These are phyloP conservation scores for Beauveria varroae DNA, from an alignment of 2,329 filamentous ascomycete species.

Conservation along the genomic window DNA sequence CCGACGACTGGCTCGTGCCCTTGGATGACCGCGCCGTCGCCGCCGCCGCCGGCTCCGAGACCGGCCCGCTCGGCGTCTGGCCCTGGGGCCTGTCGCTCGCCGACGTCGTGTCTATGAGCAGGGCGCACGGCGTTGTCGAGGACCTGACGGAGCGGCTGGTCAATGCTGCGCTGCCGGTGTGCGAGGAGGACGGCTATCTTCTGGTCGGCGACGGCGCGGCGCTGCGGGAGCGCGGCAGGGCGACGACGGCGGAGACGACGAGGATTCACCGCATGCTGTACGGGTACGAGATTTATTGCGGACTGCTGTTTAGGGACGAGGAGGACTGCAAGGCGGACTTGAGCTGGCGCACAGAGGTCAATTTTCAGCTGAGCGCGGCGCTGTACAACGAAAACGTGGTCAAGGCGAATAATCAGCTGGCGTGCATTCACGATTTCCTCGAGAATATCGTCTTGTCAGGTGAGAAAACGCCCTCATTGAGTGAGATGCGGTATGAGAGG, in stretches of 20 bases:
- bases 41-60: not conserved
- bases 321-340: not conserved
- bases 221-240: too few species aligned
- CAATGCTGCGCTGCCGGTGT: not conserved
- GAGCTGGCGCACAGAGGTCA: conserved; percentile 1
- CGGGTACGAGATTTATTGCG: conserved; percentile 3
- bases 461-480: not conserved
- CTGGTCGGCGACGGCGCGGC: too few species aligned
- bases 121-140: conserved; percentile 4
- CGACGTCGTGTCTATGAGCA: conserved; percentile 6
- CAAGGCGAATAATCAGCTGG: conserved; percentile 1
- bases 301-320: not conserved
- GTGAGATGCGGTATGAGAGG: not conserved
- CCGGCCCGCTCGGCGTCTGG: conserved; percentile 3
- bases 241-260: not conserved
- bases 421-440: conserved; percentile 6
- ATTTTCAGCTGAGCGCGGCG: not conserved
- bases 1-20: conserved; percentile 1
- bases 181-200: not conserved
- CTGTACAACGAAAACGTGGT: not conserved
- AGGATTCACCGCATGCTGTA: not conserved
- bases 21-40: not conserved
- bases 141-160: not conserved
- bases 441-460: conserved; percentile 1
- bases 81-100: conserved; percentile 5